Evolutionary conservation across 441 rosid species (phyloP).

Genomic region (Manihot esculenta): DNA sequence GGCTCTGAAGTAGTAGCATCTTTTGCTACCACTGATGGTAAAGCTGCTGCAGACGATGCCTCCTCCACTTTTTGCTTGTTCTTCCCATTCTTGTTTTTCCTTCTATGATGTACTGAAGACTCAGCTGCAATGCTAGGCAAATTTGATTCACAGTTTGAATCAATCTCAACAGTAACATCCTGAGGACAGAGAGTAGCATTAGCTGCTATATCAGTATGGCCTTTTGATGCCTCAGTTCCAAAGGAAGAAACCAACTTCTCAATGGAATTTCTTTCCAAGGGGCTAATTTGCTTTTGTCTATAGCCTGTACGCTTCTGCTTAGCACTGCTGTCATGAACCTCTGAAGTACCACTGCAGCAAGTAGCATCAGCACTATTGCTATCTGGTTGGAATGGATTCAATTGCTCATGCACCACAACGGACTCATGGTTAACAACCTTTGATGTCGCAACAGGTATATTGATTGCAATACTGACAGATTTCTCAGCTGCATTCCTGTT

Average conservation of each 20-base stretch:
- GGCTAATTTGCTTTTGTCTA: constrained; percentile 54
- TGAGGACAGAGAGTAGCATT: constrained; percentile 32
- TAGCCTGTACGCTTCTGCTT: constrained; percentile 57
- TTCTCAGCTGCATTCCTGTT: constrained; percentile 34
- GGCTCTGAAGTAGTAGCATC: constrained; percentile 37
- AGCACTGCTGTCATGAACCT: constrained; percentile 34
- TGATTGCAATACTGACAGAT: constrained; percentile 26
- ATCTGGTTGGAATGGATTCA: constrained; percentile 32
- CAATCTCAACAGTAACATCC: constrained; percentile 36
- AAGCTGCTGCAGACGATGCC: constrained; percentile 34
- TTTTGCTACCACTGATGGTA: constrained; percentile 32
- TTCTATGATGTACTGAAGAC: constrained; percentile 48
- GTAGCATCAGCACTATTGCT: constrained; percentile 33
- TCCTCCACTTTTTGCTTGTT: constrained; percentile 67
- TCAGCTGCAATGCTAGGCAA: constrained; percentile 41
- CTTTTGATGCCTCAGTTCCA: constrained; percentile 35
- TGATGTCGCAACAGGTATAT: constrained; percentile 33
- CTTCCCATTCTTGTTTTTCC: constrained; percentile 61
- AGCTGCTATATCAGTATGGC: constrained; percentile 29
- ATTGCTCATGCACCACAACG: constrained; percentile 24
- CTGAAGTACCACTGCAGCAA: constrained; percentile 30
- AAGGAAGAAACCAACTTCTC: constrained; percentile 37
- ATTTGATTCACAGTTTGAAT: constrained; percentile 36
- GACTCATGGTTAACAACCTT: constrained; percentile 29
- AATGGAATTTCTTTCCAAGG: constrained; percentile 39